A percentile compares a stretch with the other conserved stretches of the same genome.
Conservation (phyloP, 106 monocot genomes). For the Vanilla planifolia region DNA sequence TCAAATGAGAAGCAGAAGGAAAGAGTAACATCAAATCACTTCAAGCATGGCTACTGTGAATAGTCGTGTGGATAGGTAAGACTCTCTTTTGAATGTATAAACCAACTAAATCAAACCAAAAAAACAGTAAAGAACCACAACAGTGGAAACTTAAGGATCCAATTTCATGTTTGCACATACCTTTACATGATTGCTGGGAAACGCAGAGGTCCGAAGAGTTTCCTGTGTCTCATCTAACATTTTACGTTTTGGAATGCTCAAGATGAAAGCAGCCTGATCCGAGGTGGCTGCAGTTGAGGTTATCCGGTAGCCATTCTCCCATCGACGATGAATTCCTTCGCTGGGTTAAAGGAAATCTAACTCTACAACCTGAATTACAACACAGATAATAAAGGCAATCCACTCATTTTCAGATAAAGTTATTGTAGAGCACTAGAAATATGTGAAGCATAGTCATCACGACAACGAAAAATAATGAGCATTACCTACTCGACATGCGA, state of each 20-base stretch:
- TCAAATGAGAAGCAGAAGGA: too few species aligned
- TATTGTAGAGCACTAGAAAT: not conserved
- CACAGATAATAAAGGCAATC: not conserved
- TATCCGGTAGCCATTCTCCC: conserved; percentile 89
- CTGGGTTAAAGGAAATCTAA: conserved; percentile 90
- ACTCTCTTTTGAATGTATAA: too few species aligned
- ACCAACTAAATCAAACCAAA: too few species aligned
- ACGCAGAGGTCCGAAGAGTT: conserved; percentile 86
- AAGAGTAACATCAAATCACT: too few species aligned
- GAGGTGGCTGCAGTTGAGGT: conserved; percentile 83
- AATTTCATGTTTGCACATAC: conserved; percentile 14
- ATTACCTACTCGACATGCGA: not conserved
- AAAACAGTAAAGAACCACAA: too few species aligned
- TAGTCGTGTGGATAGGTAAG: too few species aligned
- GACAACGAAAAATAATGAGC: not conserved
- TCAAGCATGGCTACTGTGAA: too few species aligned
- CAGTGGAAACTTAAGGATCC: too few species aligned
- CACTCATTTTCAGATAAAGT: not conserved
- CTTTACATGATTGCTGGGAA: conserved; percentile 95
- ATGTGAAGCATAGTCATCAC: not conserved
- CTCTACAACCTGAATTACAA: conserved; percentile 57
- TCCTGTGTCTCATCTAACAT: conserved; percentile 80
- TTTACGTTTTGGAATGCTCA: conserved; percentile 87
- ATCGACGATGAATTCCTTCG: conserved; percentile 84
- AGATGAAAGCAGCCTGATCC: conserved; percentile 84